Conservation (phyloP, 2,329 filamentous ascomycete genomes). For the Cladophialophora bantiana region DNA sequence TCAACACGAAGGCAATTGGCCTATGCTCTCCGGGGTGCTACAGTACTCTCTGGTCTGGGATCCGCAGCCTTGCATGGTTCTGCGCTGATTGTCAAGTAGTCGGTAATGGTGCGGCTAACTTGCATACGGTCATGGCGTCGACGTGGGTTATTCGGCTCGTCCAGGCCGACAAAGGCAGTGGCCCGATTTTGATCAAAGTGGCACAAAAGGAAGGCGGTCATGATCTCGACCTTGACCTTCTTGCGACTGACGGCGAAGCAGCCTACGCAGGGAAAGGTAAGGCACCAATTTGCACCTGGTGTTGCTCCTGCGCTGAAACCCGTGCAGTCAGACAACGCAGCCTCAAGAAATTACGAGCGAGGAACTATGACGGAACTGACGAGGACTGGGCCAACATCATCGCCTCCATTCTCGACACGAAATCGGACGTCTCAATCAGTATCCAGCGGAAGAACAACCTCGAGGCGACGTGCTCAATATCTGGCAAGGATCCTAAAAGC, state of each 20-base stretch:
- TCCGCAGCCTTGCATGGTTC: not conserved
- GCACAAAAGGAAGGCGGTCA: slow-evolving; percentile 44
- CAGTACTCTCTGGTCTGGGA: slow-evolving; percentile 6
- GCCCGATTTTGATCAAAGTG: slow-evolving; percentile 59
- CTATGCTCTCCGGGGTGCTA: slow-evolving; percentile 9
- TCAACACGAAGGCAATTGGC: slow-evolving; percentile 1
- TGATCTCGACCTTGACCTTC: slow-evolving; percentile 60
- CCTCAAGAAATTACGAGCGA: slow-evolving; percentile 49
- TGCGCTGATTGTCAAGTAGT: not conserved
- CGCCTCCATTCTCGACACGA: slow-evolving; percentile 44
- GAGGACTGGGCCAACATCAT: slow-evolving; percentile 52
- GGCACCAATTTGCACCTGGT: slow-evolving; percentile 12
- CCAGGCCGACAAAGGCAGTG: slow-evolving; percentile 25
- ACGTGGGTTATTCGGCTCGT: slow-evolving; percentile 33
- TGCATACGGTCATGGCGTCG: slow-evolving; percentile 17
- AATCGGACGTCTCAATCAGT: slow-evolving; percentile 8
- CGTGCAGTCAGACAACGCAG: slow-evolving; percentile 48
- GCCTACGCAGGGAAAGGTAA: slow-evolving; percentile 59
- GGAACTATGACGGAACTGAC: slow-evolving; percentile 53
- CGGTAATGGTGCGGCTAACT: slow-evolving; percentile 2
- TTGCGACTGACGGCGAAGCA: slow-evolving; percentile 65
- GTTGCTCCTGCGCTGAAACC: slow-evolving; percentile 14
- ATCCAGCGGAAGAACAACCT: slow-evolving; percentile 29
- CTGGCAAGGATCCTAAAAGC: slow-evolving; percentile 40
- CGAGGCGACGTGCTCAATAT: slow-evolving; percentile 32